Percentiles rank a stretch among this genome's conserved stretches.
phyloP scores from a whole-genome alignment of 805 yeast species.

The Tetrapisispora namnaoensis region DNA sequence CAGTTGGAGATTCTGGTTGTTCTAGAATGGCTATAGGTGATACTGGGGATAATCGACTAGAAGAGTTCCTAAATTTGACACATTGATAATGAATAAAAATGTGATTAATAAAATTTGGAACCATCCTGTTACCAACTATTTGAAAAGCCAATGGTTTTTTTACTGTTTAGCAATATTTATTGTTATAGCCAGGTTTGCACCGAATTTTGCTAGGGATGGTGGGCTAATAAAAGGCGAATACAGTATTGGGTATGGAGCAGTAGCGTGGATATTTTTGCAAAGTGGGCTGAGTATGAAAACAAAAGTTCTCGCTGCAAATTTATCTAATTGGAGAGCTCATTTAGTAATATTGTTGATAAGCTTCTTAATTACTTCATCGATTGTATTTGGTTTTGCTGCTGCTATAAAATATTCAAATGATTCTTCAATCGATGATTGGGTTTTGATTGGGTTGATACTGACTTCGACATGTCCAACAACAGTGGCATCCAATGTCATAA shows the following conservation, averaged over 20 bases:
- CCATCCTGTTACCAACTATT: constrained; percentile 15
- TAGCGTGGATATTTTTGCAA: constrained; percentile 72
- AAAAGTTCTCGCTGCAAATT: constrained; percentile 47
- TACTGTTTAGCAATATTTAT: constrained; percentile 60
- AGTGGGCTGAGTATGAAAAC: constrained; percentile 75
- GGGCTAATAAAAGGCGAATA: constrained; percentile 70
- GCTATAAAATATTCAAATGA: constrained; percentile 55
- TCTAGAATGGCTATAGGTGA: no score
- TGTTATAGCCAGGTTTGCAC: constrained; percentile 67
- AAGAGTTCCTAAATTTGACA: not conserved
- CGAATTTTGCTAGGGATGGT: constrained; percentile 75
- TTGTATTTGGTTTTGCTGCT: constrained; percentile 61
- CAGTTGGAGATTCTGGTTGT: no score
- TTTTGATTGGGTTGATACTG: constrained; percentile 70
- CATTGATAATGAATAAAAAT: not conserved
- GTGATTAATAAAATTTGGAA: constrained; percentile 8
- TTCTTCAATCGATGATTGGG: constrained; percentile 58
- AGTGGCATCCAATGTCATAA: constrained; percentile 82
- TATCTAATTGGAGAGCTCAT: constrained; percentile 78
- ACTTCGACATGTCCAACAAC: constrained; percentile 89
- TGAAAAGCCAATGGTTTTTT: constrained; percentile 61
- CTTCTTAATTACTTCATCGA: constrained; percentile 60
- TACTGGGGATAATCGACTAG: not conserved
- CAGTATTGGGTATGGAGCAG: constrained; percentile 76
- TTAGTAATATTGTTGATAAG: constrained; percentile 54